Base-by-base conservation (phyloP, 2,329 filamentous ascomycete genomes). In the Grosmannia huntii region DNA sequence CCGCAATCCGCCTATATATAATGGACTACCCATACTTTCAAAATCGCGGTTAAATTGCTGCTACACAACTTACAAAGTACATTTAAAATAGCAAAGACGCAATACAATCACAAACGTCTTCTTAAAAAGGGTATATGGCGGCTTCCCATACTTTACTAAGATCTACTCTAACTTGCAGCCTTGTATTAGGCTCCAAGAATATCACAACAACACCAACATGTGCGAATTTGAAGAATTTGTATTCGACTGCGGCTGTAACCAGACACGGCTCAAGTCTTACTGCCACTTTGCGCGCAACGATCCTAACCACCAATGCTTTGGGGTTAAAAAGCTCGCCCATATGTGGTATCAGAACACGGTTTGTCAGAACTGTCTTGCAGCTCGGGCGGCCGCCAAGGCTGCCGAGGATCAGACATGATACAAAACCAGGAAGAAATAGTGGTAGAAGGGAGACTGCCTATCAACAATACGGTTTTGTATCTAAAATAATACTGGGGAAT, bases 271-370 rank as follows among this genome's bases (percentile, higher is more conserved):
- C 33, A 82, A 84, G 66, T 83, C 81, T 27, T 80, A 89, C 69
- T 91, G 87, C 69, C 87, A 90, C 70, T 84, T 83, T 63, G 85
- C 87, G 6, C 83, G 87, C 60, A 89, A 87, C 67, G 83, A 89
- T 64, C 81, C 81, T 0, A 76, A 79, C 61, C 86, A 90, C 67
- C 76, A 82, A 64, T 90, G 87, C 69, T 81, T 80, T 36, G 77
- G 83, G 12, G 80, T 88, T 58, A 85, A 86, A 72, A 80, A 80
- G 46, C 75, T 87, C 60, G 78, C 82, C 27, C 73, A 82, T 61
- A 80, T 80, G 66, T 82, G 79, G 75, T 74, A 76, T 33, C 82
- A 84, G 65, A 70, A 68, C 5, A 73, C 78, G 14, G 70, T 75
- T 19, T 86, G 84, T 66, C 71, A 79, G 3, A 14, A 36, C 2